Evolutionary conservation across 1,139 yeast genomes (phyloP).

Genomic region (Wickerhamomyces sp.): DNA sequence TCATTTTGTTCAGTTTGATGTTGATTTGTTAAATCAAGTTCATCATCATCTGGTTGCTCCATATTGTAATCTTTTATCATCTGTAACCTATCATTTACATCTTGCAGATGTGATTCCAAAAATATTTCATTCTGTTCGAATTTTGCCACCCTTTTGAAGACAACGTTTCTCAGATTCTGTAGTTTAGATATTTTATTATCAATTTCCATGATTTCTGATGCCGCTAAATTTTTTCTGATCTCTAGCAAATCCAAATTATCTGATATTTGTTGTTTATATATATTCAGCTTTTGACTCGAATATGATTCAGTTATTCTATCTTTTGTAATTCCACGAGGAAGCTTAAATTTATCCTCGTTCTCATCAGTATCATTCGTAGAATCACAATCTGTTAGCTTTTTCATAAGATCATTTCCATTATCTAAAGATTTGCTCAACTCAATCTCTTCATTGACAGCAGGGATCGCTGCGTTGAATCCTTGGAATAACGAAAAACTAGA

Average conservation of each 20-base stretch:
- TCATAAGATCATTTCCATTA: conserved; percentile 15
- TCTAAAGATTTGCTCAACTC: conserved; percentile 18
- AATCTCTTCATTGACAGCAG: conserved; percentile 38
- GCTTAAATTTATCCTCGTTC: conserved; percentile 20
- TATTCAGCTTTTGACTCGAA: conserved; percentile 33
- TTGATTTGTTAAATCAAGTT: conserved; percentile 4
- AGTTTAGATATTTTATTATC: conserved; percentile 52
- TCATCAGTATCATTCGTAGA: conserved; percentile 17
- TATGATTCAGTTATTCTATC: conserved; percentile 37
- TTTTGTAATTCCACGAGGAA: conserved; percentile 34
- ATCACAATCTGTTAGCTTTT: conserved; percentile 12
- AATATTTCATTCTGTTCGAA: conserved; percentile 56
- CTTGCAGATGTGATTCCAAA: conserved; percentile 43
- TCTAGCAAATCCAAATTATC: conserved; percentile 51
- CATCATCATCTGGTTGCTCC: conserved; percentile 23
- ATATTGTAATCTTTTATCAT: conserved; percentile 29
- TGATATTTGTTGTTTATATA: conserved; percentile 36
- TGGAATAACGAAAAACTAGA: conserved; percentile 50
- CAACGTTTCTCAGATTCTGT: conserved; percentile 43
- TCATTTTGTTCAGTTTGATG: conserved; percentile 6
- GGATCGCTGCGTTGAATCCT: conserved; percentile 59
- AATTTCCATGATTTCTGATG: conserved; percentile 58
- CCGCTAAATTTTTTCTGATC: conserved; percentile 58
- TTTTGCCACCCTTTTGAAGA: conserved; percentile 53
- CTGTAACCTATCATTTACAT: conserved; percentile 38